Conservation (phyloP, 2,329 filamentous ascomycete species). For the Colletotrichum australisinense region DNA sequence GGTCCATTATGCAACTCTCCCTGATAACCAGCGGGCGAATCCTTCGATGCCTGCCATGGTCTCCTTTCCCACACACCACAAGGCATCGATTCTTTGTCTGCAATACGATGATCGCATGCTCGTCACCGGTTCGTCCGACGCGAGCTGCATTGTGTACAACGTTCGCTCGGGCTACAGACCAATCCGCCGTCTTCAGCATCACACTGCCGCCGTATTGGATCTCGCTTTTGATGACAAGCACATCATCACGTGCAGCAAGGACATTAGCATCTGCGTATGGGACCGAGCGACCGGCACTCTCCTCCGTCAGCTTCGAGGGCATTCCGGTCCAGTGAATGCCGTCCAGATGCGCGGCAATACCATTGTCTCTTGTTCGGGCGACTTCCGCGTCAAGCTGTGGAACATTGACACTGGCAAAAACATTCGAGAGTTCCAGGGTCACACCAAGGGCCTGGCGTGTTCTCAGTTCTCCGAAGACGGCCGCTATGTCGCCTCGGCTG, state of each 20-base stretch:
- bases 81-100: slow-evolving; percentile 92
- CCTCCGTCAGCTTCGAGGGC: slow-evolving; percentile 83
- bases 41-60: slow-evolving; percentile 64
- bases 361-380: slow-evolving; percentile 92
- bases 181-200: slow-evolving; percentile 80
- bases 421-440: slow-evolving; percentile 89
- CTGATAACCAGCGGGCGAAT: slow-evolving; percentile 58
- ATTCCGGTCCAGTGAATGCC: slow-evolving; percentile 93
- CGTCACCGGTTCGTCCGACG: slow-evolving; percentile 94
- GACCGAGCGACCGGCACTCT: slow-evolving; percentile 82
- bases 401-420: slow-evolving; percentile 89
- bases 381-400: slow-evolving; percentile 95
- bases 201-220: slow-evolving; percentile 91
- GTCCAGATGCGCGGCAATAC: slow-evolving; percentile 95
- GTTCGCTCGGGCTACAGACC: slow-evolving; percentile 83
- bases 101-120: slow-evolving; percentile 95
- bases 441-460: slow-evolving; percentile 93
- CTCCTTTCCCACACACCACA: slow-evolving; percentile 77
- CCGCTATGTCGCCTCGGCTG: slow-evolving; percentile 91
- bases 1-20: slow-evolving; percentile 66
- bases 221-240: slow-evolving; percentile 92
- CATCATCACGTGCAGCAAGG: slow-evolving; percentile 98
- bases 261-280: slow-evolving; percentile 94
- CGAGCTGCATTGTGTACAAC: slow-evolving; percentile 91
- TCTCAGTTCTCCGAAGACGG: slow-evolving; percentile 97